These are phyloP conservation scores for Trichoderma oligosporum DNA, from an alignment of 2,329 filamentous ascomycete species.

Conservation along the genomic window DNA sequence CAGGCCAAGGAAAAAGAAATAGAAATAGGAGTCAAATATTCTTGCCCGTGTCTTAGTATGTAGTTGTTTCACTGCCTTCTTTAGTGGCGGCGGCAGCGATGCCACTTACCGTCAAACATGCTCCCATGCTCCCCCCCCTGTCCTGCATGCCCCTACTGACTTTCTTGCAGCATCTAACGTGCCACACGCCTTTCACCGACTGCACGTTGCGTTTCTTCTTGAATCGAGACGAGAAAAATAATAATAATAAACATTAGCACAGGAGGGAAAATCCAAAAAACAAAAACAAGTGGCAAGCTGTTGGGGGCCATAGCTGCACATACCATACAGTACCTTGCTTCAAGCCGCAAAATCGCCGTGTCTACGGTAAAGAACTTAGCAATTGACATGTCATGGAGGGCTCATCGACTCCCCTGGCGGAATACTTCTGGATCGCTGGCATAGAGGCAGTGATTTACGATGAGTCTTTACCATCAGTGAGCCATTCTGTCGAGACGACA, in stretches of 20 bases:
- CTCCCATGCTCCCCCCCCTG: conserved; percentile 17
- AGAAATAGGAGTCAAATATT: background rate
- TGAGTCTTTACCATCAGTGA: conserved; percentile 42
- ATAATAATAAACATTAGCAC: background rate
- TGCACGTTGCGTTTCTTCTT: conserved; percentile 1
- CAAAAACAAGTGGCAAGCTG: background rate
- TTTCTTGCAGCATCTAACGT: conserved; percentile 18
- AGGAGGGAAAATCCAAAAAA: background rate
- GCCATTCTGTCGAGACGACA: conserved; percentile 47
- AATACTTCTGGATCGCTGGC: conserved; percentile 74
- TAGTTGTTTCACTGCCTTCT: conserved; percentile 17
- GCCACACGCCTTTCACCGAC: conserved; percentile 20
- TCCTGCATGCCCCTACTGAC: conserved; percentile 21
- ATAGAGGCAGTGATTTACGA: conserved; percentile 65
- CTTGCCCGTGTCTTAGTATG: conserved; percentile 10
- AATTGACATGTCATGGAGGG: conserved; percentile 54
- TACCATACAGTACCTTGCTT: background rate
- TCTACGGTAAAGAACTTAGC: conserved; percentile 26
- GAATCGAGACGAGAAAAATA: background rate
- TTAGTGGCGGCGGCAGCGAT: conserved; percentile 17
- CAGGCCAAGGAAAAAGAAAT: background rate
- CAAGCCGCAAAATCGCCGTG: conserved; percentile 5
- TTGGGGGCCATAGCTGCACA: conserved; percentile 5
- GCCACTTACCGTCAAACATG: conserved; percentile 18
- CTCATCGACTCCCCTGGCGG: conserved; percentile 63